Evolutionary conservation across 75 land plant genomes (phyloP).

Genomic region (Larix kaempferi): DNA sequence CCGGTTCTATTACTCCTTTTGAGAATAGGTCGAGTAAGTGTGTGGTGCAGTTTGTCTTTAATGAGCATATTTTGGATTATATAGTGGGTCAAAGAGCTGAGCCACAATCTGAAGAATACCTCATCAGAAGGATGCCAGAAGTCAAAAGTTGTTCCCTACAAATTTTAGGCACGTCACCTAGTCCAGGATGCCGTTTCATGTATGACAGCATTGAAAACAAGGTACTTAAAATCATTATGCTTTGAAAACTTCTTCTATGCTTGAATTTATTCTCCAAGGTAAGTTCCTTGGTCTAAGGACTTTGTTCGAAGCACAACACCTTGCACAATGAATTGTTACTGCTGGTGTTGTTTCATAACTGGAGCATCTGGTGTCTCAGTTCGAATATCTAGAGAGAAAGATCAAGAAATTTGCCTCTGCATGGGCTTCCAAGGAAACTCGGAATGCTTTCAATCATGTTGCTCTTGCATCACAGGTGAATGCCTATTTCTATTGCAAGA

Average conservation of each 20-base stretch:
- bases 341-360: not conserved
- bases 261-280: not conserved
- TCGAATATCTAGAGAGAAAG: constrained; percentile 68
- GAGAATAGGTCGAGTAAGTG: constrained; percentile 63
- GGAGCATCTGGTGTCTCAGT: constrained; percentile 31
- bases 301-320: not conserved
- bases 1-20: constrained; percentile 66
- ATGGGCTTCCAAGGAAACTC: constrained; percentile 40
- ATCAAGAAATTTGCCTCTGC: constrained; percentile 49
- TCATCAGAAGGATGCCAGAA: constrained; percentile 57
- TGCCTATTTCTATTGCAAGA: not conserved
- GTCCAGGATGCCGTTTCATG: constrained; percentile 80
- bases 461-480: constrained; percentile 88
- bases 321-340: not conserved
- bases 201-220: constrained; percentile 68
- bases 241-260: not conserved
- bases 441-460: constrained; percentile 54
- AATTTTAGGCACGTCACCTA: constrained; percentile 41
- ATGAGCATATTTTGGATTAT: constrained; percentile 23
- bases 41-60: constrained; percentile 52
- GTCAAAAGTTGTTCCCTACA: constrained; percentile 51
- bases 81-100: constrained; percentile 5
- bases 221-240: constrained; percentile 37
- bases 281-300: not conserved
- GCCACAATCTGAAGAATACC: constrained; percentile 50